These are phyloP conservation scores for Vitis labrusca DNA, from an alignment of 164 flowering plant genomes.

Conservation along the genomic window DNA sequence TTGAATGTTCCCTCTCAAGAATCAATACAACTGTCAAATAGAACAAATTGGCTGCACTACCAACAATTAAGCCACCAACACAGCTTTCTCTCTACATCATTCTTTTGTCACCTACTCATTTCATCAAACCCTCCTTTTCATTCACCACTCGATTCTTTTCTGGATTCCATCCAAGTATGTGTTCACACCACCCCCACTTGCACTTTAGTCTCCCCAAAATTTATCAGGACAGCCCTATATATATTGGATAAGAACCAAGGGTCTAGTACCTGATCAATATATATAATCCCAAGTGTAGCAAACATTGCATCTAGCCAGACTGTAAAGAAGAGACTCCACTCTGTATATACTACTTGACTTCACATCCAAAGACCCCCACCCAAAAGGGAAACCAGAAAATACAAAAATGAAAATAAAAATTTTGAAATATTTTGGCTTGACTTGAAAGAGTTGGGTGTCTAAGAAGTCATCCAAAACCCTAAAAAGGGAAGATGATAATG, in stretches of 20 bases:
- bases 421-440: too few species aligned
- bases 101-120: conserved; percentile 5
- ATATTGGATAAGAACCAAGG: not conserved
- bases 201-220: too few species aligned
- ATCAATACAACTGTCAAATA: conserved; percentile 27
- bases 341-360: conserved; percentile 23
- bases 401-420: not conserved
- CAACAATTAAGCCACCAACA: conserved; percentile 8
- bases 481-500: too few species aligned
- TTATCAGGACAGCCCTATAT: too few species aligned
- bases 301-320: conserved; percentile 18
- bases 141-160: not conserved
- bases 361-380: conserved; percentile 5
- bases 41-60: conserved; percentile 2
- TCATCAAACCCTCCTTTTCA: conserved; percentile 2
- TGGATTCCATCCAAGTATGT: too few species aligned
- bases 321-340: conserved; percentile 28
- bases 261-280: too few species aligned
- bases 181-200: too few species aligned
- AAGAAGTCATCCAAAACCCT: too few species aligned
- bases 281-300: too few species aligned
- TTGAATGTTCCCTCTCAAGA: conserved; percentile 18
- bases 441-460: too few species aligned
- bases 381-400: conserved; percentile 1
- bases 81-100: not conserved